Base-by-base conservation (phyloP, 1,139 yeast species). In the Pneumocystis oryctolagi region DNA sequence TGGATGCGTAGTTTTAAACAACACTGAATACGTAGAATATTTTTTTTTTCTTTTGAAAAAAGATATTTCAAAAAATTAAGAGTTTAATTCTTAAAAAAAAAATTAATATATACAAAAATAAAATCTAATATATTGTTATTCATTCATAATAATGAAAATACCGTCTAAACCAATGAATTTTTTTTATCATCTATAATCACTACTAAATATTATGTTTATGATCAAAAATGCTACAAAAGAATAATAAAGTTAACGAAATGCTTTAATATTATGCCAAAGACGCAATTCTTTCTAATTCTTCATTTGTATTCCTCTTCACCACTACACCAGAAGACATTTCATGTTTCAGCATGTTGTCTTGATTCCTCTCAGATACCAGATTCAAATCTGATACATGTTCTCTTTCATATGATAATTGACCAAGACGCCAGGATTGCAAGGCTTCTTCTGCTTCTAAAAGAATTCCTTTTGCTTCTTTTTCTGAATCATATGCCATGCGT, bases 401-500 rank as follows among this genome's bases (percentile, higher is more conserved):
- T 20, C 30, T 42, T 20, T 42, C 53, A 16, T 42, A 42, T 2
- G 30, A 42, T 20, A 47, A 25, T 20, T 58, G 64, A 28, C 62
- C 63, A 2, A 61, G 63, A 28, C 60, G 65, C 66, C 68, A 67
- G 16, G 60, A 60, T 34, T 65, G 59, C 56, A 67, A 60, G 37
- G 66, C 67, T 34, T 64, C 65, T 35, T 66, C 67, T 40, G 67
- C 64, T 42, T 62, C 62, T 16, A 61, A 60, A 63, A 68, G 60
- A 47, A 68, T 53, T 16, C 64, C 64, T 58, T 66, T 62, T 28
- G 68, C 63, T 18, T 40, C 61, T n/a, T 58, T 37, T 56, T 67
- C 67, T 47, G 64, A 64, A 31, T 55, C 57, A 62, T 67, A 67
- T 6, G 62, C 64, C 0, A 64, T 65, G 20, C 62, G 62, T 14